phyloP scores from a whole-genome alignment of 176 grass and related monocot species.

The Oryza meridionalis region DNA sequence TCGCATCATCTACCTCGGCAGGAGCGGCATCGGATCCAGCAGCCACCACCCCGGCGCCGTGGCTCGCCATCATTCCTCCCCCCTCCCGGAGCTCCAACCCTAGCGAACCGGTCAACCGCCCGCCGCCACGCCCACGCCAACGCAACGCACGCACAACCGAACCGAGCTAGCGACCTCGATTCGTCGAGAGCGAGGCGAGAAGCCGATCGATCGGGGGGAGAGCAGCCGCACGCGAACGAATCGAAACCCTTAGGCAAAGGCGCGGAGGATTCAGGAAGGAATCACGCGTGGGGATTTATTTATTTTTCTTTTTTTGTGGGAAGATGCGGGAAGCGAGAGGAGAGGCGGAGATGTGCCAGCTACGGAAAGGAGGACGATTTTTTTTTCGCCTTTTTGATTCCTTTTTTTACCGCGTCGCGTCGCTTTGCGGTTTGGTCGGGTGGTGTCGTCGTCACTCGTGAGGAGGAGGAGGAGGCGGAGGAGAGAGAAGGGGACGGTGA shows the following conservation, averaged over 20 bases:
- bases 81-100: constrained; percentile 29
- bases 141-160: background rate
- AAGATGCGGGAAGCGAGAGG: constrained; percentile 18
- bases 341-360: background rate
- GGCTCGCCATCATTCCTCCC: constrained; percentile 56
- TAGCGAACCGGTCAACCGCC: background rate
- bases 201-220: background rate
- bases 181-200: background rate
- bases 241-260: background rate
- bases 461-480: background rate
- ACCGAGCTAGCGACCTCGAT: background rate
- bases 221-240: background rate
- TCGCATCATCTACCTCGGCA: constrained; percentile 49
- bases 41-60: constrained; percentile 47
- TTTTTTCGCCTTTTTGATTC: background rate
- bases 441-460: background rate
- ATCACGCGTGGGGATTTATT: background rate
- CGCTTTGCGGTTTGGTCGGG: constrained; percentile 23
- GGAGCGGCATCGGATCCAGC: constrained; percentile 45
- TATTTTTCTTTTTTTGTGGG: background rate
- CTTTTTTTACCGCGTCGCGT: constrained; percentile 17
- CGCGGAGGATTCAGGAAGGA: background rate
- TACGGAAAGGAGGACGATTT: background rate
- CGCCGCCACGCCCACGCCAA: background rate
- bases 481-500: background rate